Percentiles rank a stretch among this genome's conserved stretches.
These are phyloP conservation scores for Aegilops speltoides DNA, from an alignment of 176 grass and related monocot genomes.

Conservation along the genomic window DNA sequence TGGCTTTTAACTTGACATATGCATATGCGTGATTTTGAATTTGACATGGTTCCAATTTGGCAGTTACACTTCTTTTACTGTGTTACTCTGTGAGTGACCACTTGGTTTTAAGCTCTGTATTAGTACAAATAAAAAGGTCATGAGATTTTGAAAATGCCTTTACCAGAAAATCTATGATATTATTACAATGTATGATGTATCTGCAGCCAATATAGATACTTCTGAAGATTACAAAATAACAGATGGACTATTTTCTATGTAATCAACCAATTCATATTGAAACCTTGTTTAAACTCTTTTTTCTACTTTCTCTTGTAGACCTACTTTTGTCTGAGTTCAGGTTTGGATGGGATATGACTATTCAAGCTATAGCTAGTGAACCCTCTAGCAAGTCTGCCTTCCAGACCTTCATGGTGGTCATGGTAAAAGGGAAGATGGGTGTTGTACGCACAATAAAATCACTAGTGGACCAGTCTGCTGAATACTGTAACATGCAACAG, in stretches of 20 bases:
- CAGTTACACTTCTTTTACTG: not conserved
- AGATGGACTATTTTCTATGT: not conserved
- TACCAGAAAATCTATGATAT: not conserved
- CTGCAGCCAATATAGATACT: not conserved
- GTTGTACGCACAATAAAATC: constrained; percentile 50
- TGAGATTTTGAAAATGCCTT: not conserved
- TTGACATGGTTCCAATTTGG: not conserved
- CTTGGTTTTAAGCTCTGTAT: not conserved
- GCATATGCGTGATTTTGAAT: not conserved
- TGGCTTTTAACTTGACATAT: not conserved
- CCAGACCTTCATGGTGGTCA: constrained; percentile 89
- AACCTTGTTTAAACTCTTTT: not conserved
- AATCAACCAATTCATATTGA: not conserved
- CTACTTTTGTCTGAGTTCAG: constrained; percentile 82
- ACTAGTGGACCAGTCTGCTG: constrained; percentile 42
- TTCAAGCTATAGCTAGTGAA: constrained; percentile 73
- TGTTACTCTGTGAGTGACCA: not conserved
- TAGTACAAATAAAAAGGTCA: not conserved
- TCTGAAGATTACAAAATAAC: not conserved
- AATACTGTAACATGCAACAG: constrained; percentile 75
- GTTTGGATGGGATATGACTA: constrained; percentile 87
- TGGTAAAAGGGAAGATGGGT: constrained; percentile 66
- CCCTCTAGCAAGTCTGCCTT: constrained; percentile 60
- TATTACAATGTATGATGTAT: not conserved
- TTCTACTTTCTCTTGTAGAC: constrained; percentile 41